Evolutionary conservation across 2,329 filamentous ascomycete genomes (phyloP).

Genomic region (Colletotrichum sidae): DNA sequence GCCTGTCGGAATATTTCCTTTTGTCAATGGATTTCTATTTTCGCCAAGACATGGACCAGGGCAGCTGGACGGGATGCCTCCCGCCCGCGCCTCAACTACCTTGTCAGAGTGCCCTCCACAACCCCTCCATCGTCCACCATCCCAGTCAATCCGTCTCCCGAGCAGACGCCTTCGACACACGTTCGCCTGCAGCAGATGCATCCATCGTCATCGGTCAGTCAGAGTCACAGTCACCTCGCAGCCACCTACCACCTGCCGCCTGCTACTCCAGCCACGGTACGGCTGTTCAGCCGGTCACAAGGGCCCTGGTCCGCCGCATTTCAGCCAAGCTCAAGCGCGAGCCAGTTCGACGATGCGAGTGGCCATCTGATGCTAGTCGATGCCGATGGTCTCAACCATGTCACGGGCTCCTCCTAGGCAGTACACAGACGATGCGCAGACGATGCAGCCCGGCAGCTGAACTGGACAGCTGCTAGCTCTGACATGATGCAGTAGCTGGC

Average conservation of each 20-base stretch:
- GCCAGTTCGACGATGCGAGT: not conserved
- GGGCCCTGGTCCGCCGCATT: conserved; percentile 7
- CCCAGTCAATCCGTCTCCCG: no score
- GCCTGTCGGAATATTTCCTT: conserved; percentile 8
- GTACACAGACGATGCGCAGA: conserved; percentile 24
- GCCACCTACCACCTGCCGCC: not conserved
- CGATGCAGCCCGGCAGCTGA: not conserved
- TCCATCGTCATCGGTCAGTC: conserved; percentile 29
- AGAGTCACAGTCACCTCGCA: not conserved
- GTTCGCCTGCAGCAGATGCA: conserved; percentile 29
- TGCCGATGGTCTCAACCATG: conserved; percentile 27
- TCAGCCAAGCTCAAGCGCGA: conserved; percentile 22
- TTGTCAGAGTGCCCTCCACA: not conserved
- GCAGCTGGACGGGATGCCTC: conserved; percentile 19
- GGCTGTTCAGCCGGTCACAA: conserved; percentile 19
- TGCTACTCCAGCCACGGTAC: no score
- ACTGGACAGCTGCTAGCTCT: conserved; percentile 15
- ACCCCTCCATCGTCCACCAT: not conserved
- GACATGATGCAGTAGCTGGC: conserved; percentile 23
- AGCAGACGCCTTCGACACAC: conserved; percentile 25
- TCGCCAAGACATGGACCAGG: conserved; percentile 14
- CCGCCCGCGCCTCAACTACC: conserved; percentile 1
- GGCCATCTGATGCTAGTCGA: conserved; percentile 22
- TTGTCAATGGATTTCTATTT: not conserved
- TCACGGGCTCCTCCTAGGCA: conserved; percentile 28